Percentiles rank a stretch among this genome's conserved stretches.
Conservation (phyloP, 2,329 filamentous ascomycete species). For the Delphinella strobiligena region DNA sequence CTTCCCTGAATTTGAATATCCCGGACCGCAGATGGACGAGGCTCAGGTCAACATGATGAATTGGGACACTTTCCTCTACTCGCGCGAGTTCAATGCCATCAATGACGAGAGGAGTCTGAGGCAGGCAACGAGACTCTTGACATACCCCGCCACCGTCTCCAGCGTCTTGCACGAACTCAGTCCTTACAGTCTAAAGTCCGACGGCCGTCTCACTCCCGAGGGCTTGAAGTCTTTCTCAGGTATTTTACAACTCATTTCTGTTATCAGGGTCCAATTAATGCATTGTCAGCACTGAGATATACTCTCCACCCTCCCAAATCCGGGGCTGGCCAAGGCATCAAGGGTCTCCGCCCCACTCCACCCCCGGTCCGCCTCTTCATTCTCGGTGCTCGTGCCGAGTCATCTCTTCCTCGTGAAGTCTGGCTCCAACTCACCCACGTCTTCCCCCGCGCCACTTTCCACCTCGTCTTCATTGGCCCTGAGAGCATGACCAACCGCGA, state of each 20-base stretch:
- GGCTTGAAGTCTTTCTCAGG: constrained; percentile 89
- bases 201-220: constrained; percentile 68
- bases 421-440: constrained; percentile 93
- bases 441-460: constrained; percentile 83
- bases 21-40: constrained; percentile 80
- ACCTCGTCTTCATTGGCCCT: constrained; percentile 88
- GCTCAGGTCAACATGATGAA: constrained; percentile 94
- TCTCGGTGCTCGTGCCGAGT: constrained; percentile 91
- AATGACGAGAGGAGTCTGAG: constrained; percentile 84
- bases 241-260: constrained; percentile 36
- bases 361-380: constrained; percentile 88
- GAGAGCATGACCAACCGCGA: constrained; percentile 94
- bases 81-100: constrained; percentile 78
- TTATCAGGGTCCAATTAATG: no score
- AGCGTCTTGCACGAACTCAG: constrained; percentile 91
- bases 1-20: constrained; percentile 90
- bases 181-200: constrained; percentile 70
- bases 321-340: constrained; percentile 62
- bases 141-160: constrained; percentile 83
- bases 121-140: constrained; percentile 84
- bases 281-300: constrained; percentile 79
- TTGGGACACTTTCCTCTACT: constrained; percentile 96
- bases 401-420: constrained; percentile 81
- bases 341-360: constrained; percentile 69
- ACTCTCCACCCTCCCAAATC: constrained; percentile 77